Evolutionary conservation across 257 asterid genomes (phyloP), one percentile per base, ranked within the genome.

Genomic region (Dorcoceras hygrometricum): DNA sequence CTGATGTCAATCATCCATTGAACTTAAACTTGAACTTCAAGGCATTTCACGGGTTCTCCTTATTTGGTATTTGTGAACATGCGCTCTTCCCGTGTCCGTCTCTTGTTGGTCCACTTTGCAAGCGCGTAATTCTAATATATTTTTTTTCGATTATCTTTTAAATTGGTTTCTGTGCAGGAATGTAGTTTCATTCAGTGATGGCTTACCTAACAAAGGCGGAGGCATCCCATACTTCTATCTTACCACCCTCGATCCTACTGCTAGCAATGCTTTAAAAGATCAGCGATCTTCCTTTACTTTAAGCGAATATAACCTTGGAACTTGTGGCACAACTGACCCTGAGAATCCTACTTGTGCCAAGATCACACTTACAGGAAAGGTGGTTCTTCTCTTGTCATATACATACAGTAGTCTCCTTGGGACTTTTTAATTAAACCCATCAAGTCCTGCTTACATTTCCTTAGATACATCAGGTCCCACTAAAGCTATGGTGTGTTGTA

Each of bases 111-210:
- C 4, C 5, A 5, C 10, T 23, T 39, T 11, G 26, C 25, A 59
- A 43, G 63, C 55, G 19, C n/a, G 51, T 2, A 20, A 10, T 57
- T 54, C 71, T 43, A 5, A 34, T 61, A 22, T 36, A n/a, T 10
- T 46, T 4, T 53, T 23, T 32, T 23, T 19, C 25, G 46, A 16
- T 51, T 32, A 34, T 64, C 57, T 19, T 29, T 48, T 27, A 50
- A 18, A 50, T n/a, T 56, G 60, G 28, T n/a, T 71, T 5, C n/a
- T 59, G 25, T 75, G 75, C 82, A 91, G 96, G 78, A 91, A 89
- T 73, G 98, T 91, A 65, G 96, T 73, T 60, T 91, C 98, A 16
- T 89, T 85, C 63, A 91, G 98, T 61, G 98, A 91, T 77, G 98
- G 96, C 23, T 78, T 74, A 34, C 95, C 91, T 0, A 84, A 74